Percentiles rank a stretch among this genome's conserved stretches.
Conservation (phyloP, 2,329 filamentous ascomycete genomes). For the Byssochlamys sp. region DNA sequence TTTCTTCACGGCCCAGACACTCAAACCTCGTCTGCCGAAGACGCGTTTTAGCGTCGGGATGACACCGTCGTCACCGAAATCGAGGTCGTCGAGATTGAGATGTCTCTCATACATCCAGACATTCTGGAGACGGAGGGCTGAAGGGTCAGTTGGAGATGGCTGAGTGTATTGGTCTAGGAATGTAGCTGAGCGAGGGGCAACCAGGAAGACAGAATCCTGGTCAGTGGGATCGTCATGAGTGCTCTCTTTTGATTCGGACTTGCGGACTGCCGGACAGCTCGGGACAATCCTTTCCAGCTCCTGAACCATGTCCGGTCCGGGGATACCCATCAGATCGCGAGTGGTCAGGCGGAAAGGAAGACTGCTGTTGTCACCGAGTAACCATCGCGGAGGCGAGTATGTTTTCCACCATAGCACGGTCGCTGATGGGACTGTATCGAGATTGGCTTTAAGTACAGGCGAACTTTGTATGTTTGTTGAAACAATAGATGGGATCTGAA, state of each 20-base stretch:
- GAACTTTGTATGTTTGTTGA: conserved; percentile 16
- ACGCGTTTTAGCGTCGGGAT: conserved; percentile 36
- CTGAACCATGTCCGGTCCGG: conserved; percentile 30
- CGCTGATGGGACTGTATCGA: conserved; percentile 9
- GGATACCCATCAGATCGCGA: conserved; percentile 41
- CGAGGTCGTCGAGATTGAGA: conserved; percentile 44
- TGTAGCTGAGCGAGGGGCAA: conserved; percentile 37
- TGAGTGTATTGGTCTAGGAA: conserved; percentile 32
- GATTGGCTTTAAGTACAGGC: neutral
- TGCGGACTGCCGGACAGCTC: conserved; percentile 16
- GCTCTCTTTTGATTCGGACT: neutral
- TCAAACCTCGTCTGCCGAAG: conserved; percentile 39
- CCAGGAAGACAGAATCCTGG: conserved; percentile 29
- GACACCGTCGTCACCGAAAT: conserved; percentile 42
- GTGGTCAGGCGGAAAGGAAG: conserved; percentile 28
- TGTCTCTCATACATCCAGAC: conserved; percentile 39
- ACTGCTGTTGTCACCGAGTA: conserved; percentile 33
- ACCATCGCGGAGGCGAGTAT: conserved; percentile 44
- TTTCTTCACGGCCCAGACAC: conserved; percentile 38
- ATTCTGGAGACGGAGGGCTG: conserved; percentile 25
- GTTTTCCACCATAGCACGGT: conserved; percentile 48
- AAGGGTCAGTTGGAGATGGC: conserved; percentile 3
- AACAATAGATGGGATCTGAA: conserved; percentile 35
- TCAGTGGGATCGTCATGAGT: conserved; percentile 5
- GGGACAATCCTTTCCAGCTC: conserved; percentile 27